Base-by-base conservation (phyloP, 2,329 filamentous ascomycete species). In the Ceratocystis alfenasii region DNA sequence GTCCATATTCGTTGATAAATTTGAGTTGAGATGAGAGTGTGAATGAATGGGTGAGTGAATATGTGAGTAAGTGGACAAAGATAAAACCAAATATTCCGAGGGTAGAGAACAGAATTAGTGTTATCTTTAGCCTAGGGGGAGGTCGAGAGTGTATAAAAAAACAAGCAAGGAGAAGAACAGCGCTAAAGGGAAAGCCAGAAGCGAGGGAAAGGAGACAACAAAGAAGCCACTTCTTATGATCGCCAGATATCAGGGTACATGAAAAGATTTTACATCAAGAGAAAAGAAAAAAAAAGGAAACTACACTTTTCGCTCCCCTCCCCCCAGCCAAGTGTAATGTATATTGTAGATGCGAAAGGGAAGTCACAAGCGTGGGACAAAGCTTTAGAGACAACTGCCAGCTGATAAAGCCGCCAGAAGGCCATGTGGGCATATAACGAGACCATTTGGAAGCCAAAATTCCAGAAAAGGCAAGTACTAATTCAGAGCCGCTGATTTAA, bases 1-100 rank as follows among this genome's bases (percentile, higher is more conserved):
- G 48, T 68, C 67, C 67, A 68, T 68, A 28, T 22, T 64, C 1
- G 48, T n/a, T 17, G 41, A 22, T 59, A 17, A 28, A 30, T 28
- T 48, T 5, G 33, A 59, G 44, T 17, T 12, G 44, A 36, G 10
- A n/a, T 48, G 45, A 20, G 4, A 28, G 17, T 6, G 46, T 20
- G 17, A 10, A 63, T 46, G 5, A 4, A 25, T 15, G 20, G 10
- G 10, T 12, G 33, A 36, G 33, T 36, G 8, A 36, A 12, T 12
- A 36, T 36, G 8, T 12, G 6, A 7, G 30, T 7, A 33, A 33
- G 6, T 36, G 10, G 33, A 12, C 33, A 10, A 36, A 36, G 10
- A 12, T 12, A 12, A 36, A 36, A 1, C 33, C 33, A 36, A 12
- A 12, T 12, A 12, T 10, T 36, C 8, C 1, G 33, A 36, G 10